A percentile compares a stretch with the other conserved stretches of the same genome.
These are phyloP conservation scores for Vitis rupestris DNA, from an alignment of 164 flowering plant genomes.

Conservation along the genomic window DNA sequence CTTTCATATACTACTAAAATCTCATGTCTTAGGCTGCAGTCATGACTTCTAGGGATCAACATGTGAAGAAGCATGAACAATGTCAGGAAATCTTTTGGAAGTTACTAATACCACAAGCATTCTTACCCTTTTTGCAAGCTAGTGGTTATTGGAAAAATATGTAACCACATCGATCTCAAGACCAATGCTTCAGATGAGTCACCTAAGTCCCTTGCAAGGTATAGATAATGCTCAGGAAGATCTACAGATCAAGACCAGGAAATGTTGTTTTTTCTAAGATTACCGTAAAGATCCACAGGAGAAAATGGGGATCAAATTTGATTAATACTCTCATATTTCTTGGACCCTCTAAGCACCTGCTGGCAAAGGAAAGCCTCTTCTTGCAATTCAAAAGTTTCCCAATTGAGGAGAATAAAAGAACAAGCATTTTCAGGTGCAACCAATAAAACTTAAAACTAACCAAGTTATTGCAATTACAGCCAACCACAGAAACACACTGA, in stretches of 20 bases:
- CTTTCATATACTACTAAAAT: too few relatives aligned
- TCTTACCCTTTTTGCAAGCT: too few relatives aligned
- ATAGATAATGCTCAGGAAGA: neutral
- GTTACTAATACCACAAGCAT: too few relatives aligned
- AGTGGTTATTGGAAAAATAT: too few relatives aligned
- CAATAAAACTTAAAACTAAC: too few relatives aligned
- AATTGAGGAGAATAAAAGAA: neutral
- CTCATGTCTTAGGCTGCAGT: too few relatives aligned
- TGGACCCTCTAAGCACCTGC: slow-evolving; percentile 1
- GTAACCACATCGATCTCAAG: too few relatives aligned
- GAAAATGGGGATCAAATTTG: too few relatives aligned
- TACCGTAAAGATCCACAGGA: neutral
- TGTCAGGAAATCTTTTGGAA: too few relatives aligned
- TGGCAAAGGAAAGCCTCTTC: neutral
- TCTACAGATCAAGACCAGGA: neutral
- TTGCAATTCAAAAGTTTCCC: neutral
- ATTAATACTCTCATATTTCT: too few relatives aligned
- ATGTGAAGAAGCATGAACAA: too few relatives aligned
- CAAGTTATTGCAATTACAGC: neutral
- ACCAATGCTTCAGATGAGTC: neutral
- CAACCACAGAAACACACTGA: neutral
- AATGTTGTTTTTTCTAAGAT: neutral
- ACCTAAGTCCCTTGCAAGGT: neutral
- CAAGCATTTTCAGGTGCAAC: neutral
- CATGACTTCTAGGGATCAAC: too few relatives aligned